A percentile compares a stretch with the other conserved stretches of the same genome.
phyloP scores from a whole-genome alignment of 768 basidiomycete species.

The Kwoniella sp. region DNA sequence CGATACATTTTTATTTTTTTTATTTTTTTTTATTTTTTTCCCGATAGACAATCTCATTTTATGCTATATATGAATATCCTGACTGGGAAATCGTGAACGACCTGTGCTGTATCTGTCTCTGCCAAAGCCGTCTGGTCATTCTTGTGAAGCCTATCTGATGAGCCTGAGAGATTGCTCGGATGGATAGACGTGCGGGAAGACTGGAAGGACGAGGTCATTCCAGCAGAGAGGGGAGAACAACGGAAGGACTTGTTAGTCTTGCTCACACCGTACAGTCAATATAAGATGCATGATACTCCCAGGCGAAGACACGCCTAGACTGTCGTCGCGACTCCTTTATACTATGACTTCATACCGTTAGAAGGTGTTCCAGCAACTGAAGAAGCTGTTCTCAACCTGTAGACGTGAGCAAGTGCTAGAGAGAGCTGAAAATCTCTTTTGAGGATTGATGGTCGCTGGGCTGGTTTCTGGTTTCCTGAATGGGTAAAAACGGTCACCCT shows the following conservation, averaged over 20 bases:
- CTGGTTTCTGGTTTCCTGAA: neutral
- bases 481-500: neutral
- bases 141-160: too few relatives aligned
- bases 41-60: slow-evolving; percentile 14
- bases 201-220: neutral
- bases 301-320: too few relatives aligned
- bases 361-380: too few relatives aligned
- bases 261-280: neutral
- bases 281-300: too few relatives aligned
- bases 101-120: too few relatives aligned
- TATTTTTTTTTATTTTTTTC: slow-evolving; percentile 15
- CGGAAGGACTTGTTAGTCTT: neutral
- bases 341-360: too few relatives aligned
- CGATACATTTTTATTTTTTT: slow-evolving; percentile 21
- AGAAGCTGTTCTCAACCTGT: too few relatives aligned
- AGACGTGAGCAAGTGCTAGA: too few relatives aligned
- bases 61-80: neutral
- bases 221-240: neutral
- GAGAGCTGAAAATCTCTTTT: neutral
- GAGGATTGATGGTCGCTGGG: neutral
- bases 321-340: too few relatives aligned
- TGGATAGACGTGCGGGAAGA: neutral
- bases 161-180: too few relatives aligned
- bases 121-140: too few relatives aligned
- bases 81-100: too few relatives aligned